Evolutionary conservation across 1,139 yeast genomes (phyloP), one percentile per base, ranked within the genome.

Genomic region (Scheffersomyces insectosa): DNA sequence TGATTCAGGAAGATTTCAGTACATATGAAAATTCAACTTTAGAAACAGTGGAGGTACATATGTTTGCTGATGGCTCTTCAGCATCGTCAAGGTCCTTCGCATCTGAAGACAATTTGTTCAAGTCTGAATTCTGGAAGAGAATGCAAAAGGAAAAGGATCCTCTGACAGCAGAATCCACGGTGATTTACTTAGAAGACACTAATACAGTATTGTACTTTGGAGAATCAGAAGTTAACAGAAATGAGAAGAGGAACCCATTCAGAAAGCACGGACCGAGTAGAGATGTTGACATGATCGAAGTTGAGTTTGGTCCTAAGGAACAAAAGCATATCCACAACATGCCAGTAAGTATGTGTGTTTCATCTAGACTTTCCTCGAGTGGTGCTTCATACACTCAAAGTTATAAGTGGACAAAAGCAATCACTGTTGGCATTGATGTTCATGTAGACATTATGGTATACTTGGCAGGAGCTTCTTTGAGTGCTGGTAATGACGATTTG

Each of bases 331-430:
- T 48, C 3, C 29, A 33, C 8, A 50, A 49, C 13, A 41, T 49
- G 3, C 60, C 64, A 8, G 43, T 56, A 10, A 55, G 62, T 10
- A 42, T 41, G 23, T 57, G 64, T 38, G 42, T 52, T 9, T 55
- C 62, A 3, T 47, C 62, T 3, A 42, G 37, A 25, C 44, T 52
- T 10, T 54, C 63, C 3, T 49, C 56, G 14, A 46, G 51, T 3
- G 61, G 61, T 3, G 63, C 58, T 3, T 38, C 50, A 3, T 53
- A 48, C 29, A 36, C 60, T 8, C 57, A 55, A 30, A 39, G 47
- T 9, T 52, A 48, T 36, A 39, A 36, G 11, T 48, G 51, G 47
- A 28, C 42, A 3, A 42, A 40, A 31, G 44, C 42, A 9, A 28
- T 45, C 4, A 28, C 41, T 7, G n/a, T 51, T 9, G 33, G 49